Base-by-base conservation (phyloP, 495 filamentous ascomycete species). In the Xylaria cubensis region DNA sequence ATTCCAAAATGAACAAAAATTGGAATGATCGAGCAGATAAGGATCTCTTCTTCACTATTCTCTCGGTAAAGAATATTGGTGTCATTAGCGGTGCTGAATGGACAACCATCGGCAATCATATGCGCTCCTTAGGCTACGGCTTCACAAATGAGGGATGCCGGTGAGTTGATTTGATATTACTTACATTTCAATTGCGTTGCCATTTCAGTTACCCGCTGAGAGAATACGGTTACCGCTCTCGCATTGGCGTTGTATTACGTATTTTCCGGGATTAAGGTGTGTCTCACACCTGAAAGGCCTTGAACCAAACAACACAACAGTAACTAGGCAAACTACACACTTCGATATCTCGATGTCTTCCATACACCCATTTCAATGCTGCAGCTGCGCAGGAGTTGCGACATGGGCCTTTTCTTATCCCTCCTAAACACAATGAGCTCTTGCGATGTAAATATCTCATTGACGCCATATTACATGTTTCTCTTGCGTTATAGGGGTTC, bases 101-200 rank as follows among this genome's bases (percentile, higher is more conserved):
- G 85, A 82, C 79, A 19, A 86, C 83, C 13, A 87, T 87, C 51
- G 85, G 85, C 62, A 85, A 84, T 73, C 80, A 84, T 64, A 86
- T 87, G 85, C 82, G 85, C 58, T 75, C 78, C 17, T 51, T 86
- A 48, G 85, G 85, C 69, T 87, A 87, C 46, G 84, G 84, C 74
- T 87, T 87, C 73, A 87, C 85, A 3, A 87, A 87, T 78, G 85
- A 87, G 72, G 85, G 85, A 79, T 87, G 85, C 64, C 85, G 85
- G 85, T 87, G 74, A 82, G 84, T 82, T 59, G 51, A 64, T 59
- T 50, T 58, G 46, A 36, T 3, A 64, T 42, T 66, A 55, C 51
- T 67, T 44, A 46, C 39, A 4, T 64, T 24, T 24, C 13, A 42
- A 6, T 44, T 29, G 36, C 61, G n/a, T 46, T 44, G 24, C 36